These are phyloP conservation scores for Colletotrichum sp. DNA, from an alignment of 2,329 filamentous ascomycete genomes.

Conservation along the genomic window DNA sequence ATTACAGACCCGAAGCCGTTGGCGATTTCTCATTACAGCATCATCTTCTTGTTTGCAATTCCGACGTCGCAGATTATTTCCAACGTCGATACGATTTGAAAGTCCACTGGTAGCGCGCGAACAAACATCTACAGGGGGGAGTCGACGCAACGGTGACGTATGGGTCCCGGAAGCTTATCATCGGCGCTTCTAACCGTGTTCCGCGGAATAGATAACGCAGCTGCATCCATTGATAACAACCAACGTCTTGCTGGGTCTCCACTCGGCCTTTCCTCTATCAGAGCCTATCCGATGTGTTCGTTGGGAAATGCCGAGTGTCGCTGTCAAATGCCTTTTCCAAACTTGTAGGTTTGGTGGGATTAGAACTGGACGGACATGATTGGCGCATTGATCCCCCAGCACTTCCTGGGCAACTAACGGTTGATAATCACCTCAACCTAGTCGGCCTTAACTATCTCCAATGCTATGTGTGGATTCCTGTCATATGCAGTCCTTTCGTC, in stretches of 20 bases:
- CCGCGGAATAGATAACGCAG: background rate
- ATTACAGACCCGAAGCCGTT: background rate
- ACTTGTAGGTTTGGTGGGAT: background rate
- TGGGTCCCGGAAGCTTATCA: background rate
- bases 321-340: background rate
- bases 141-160: background rate
- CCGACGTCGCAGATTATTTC: background rate
- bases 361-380: background rate
- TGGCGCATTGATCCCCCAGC: background rate
- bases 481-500: too few species aligned
- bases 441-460: background rate
- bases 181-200: background rate
- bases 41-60: background rate
- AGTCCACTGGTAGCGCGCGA: background rate
- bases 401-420: rapidly evolving
- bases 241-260: background rate
- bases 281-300: background rate
- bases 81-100: background rate
- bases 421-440: background rate
- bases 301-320: background rate
- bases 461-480: background rate
- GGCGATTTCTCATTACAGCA: background rate
- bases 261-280: background rate
- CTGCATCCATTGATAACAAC: background rate
- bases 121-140: background rate